Conservation (phyloP, 2,329 filamentous ascomycete genomes). For the Aspergillus versicolor region DNA sequence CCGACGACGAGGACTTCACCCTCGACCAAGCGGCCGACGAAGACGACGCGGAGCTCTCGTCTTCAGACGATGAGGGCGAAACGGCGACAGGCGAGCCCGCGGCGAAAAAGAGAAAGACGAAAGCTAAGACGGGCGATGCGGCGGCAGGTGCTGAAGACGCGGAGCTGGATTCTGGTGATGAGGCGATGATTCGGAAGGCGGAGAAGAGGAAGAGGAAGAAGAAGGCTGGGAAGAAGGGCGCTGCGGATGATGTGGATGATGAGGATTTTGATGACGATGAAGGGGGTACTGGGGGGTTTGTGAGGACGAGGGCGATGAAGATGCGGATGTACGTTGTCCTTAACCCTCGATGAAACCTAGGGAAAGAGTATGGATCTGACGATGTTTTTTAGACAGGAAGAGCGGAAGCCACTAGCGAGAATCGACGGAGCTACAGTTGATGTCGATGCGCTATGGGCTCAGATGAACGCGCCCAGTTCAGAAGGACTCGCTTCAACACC, state of each 20-base stretch:
- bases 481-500: constrained; percentile 9
- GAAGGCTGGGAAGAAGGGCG: constrained; percentile 33
- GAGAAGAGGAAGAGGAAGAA: constrained; percentile 41
- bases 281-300: constrained; percentile 51
- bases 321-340: constrained; percentile 39
- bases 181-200: constrained; percentile 54
- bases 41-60: constrained; percentile 18
- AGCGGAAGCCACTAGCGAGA: constrained; percentile 48
- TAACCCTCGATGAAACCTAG: background rate
- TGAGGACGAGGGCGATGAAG: constrained; percentile 55
- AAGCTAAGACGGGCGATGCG: constrained; percentile 18
- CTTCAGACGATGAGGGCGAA: constrained; percentile 24
- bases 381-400: constrained; percentile 40
- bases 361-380: constrained; percentile 1
- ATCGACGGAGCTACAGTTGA: constrained; percentile 55
- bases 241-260: constrained; percentile 34
- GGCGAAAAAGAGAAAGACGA: constrained; percentile 41
- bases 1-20: constrained; percentile 41
- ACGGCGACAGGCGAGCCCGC: constrained; percentile 22
- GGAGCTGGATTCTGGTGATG: constrained; percentile 56
- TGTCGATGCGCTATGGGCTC: constrained; percentile 55
- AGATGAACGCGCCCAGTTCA: constrained; percentile 45
- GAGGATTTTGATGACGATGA: constrained; percentile 32
- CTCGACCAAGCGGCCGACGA: constrained; percentile 34
- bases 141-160: constrained; percentile 26